These are phyloP conservation scores for Endogone sp. DNA, from an alignment of 192 early-diverging fungal species.

Conservation along the genomic window DNA sequence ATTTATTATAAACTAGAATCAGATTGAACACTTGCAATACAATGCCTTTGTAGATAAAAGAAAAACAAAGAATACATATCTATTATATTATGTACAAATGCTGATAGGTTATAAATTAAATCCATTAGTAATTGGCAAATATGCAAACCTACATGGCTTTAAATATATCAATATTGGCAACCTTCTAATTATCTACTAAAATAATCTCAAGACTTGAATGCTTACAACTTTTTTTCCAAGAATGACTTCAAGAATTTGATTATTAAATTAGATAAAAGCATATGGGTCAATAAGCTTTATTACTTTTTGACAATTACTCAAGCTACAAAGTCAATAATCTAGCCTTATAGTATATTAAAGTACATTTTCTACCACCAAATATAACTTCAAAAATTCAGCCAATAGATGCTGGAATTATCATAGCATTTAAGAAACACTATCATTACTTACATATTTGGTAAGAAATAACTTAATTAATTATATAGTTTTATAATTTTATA, in stretches of 20 bases:
- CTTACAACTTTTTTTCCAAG: conserved; percentile 12
- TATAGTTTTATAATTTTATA: too few species aligned
- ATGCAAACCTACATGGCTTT: conserved; percentile 8
- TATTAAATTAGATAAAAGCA: neutral
- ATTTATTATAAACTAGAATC: conserved; percentile 1
- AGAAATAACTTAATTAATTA: too few species aligned
- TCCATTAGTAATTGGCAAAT: conserved; percentile 13
- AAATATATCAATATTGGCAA: conserved; percentile 10
- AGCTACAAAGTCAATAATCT: conserved; percentile 5
- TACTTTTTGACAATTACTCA: conserved; percentile 8
- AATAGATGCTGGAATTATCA: conserved; percentile 6
- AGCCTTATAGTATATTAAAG: neutral
- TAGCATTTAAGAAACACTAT: conserved; percentile 6
- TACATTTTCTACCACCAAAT: conserved; percentile 10
- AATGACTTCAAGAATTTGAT: conserved; percentile 11
- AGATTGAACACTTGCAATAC: conserved; percentile 1
- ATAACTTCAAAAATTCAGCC: conserved; percentile 8
- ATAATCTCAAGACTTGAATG: neutral
- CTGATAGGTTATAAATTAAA: conserved; percentile 9
- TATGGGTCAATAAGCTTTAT: neutral
- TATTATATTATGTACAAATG: conserved; percentile 8
- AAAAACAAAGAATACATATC: conserved; percentile 12
- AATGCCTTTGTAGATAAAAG: neutral
- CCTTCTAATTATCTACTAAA: conserved; percentile 5
- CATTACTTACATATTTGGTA: too few species aligned